Conservation (phyloP, 768 basidiomycete species). For the Boletus rex-veris region DNA sequence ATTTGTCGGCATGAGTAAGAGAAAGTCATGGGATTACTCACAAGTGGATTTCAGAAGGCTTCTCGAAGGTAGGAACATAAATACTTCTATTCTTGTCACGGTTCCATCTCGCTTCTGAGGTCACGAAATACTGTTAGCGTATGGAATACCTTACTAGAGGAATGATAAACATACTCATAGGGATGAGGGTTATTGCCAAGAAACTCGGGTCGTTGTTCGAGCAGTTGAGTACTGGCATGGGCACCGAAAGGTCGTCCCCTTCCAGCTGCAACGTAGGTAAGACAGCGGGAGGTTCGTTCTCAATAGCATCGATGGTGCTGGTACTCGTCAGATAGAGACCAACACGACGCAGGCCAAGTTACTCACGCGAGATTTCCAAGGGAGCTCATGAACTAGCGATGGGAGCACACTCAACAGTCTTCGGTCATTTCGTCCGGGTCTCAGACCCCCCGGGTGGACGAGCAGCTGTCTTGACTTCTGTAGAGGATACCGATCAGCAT, state of each 20-base stretch:
- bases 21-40: conserved; percentile 3
- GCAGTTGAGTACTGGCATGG: no score
- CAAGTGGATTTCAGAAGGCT: conserved; percentile 2
- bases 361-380: conserved; percentile 7
- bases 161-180: no score
- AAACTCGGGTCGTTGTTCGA: no score
- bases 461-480: conserved; percentile 8
- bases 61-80: background rate
- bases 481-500: background rate
- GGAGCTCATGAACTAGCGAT: background rate
- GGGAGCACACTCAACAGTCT: background rate
- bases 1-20: background rate
- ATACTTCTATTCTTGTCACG: background rate
- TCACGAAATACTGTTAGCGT: background rate
- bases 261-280: no score
- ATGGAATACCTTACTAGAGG: no score
- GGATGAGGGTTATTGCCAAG: no score
- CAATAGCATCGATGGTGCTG: background rate
- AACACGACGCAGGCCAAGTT: background rate
- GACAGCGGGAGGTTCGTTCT: no score
- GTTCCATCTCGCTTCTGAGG: background rate
- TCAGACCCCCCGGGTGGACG: conserved; percentile 15
- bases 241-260: no score
- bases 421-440: conserved; percentile 7
- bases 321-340: conserved; percentile 1